Conservation (phyloP, 1,139 yeast genomes). For the Pichia sorboxylosa region DNA sequence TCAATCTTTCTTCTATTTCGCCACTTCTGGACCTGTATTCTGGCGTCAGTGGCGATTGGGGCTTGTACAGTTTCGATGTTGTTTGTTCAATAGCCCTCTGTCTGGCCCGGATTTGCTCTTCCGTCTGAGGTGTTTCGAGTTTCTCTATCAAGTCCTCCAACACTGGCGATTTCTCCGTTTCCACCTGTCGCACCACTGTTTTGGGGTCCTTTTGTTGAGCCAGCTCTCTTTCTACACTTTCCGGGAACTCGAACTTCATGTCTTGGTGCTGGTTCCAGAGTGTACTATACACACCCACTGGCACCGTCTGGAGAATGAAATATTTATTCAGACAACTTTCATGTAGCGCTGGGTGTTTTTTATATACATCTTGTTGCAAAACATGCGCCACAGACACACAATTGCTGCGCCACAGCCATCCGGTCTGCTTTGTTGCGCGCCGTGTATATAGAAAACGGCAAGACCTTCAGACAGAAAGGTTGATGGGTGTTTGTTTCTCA, state of each 20-base stretch:
- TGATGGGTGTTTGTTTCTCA: too few species aligned
- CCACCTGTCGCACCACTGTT: not conserved
- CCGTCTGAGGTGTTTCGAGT: not conserved
- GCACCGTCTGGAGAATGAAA: too few species aligned
- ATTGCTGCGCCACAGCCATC: too few species aligned
- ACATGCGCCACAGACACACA: too few species aligned
- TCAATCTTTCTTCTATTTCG: slow-evolving; percentile 19
- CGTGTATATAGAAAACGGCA: too few species aligned
- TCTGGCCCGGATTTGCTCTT: slow-evolving; percentile 1
- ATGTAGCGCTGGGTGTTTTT: too few species aligned
- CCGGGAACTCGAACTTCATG: slow-evolving; percentile 10
- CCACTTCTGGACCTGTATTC: slow-evolving; percentile 19
- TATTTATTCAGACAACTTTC: too few species aligned
- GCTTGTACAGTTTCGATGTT: slow-evolving; percentile 17
- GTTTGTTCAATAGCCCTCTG: slow-evolving; percentile 10
- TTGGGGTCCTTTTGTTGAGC: slow-evolving; percentile 1
- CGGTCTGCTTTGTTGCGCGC: too few species aligned
- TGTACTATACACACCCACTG: too few species aligned
- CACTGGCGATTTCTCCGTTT: not conserved
- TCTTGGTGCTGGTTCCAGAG: too few species aligned
- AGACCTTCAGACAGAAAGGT: too few species aligned
- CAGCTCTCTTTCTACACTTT: slow-evolving; percentile 9
- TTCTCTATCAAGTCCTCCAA: not conserved
- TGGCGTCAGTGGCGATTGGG: slow-evolving; percentile 19
- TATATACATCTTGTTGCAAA: too few species aligned